Base-by-base conservation (phyloP, 805 yeast genomes). In the Candida arabinofermentans region DNA sequence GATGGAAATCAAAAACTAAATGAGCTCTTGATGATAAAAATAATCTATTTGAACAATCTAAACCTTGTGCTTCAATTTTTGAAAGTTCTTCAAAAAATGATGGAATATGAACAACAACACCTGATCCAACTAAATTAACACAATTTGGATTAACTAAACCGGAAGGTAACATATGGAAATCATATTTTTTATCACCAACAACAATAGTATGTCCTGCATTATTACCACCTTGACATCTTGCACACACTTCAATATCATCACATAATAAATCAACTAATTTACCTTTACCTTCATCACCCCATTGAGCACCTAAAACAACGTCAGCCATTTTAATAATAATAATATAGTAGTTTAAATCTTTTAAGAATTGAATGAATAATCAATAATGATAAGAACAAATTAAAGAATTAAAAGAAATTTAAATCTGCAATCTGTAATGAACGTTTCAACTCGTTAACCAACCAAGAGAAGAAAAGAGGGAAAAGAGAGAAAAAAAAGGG, bases 211-310 rank as follows among this genome's bases (percentile, higher is more conserved):
- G 99, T 27, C 99, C 99, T 23, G 99, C 99, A 63, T 93, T 93
- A 74, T 93, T 93, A 61, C 99, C 99, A 67, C 99, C 99, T 63
- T 85, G 90, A 69, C 98, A 91, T 65, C 99, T 79, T 23, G 98
- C 97, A 65, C 97, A 95, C 32, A 93, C 91, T 54, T 93, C 98
- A 56, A 93, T 84, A 53, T 87, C 81, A 58, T 91, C 98, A 68
- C 98, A 95, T 39, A 93, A 75, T 42, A 93, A 72, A 64, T 93
- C 99, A 37, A 93, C 99, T 44, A 93, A 77, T 68, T 93, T 93
- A 44, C 99, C 99, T 65, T 93, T 93, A 63, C 99, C 99, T 79
- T 93, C 99, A 63, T 93, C 99, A 51, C 99, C 99, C 99, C 99
- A 93, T 70, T 93, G 99, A 68, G 98, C 73, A 45, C 99, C 99